Percentiles rank a stretch among this genome's conserved stretches.
Conservation (phyloP, 2,329 filamentous ascomycete genomes). For the Fusarium mundagurra region DNA sequence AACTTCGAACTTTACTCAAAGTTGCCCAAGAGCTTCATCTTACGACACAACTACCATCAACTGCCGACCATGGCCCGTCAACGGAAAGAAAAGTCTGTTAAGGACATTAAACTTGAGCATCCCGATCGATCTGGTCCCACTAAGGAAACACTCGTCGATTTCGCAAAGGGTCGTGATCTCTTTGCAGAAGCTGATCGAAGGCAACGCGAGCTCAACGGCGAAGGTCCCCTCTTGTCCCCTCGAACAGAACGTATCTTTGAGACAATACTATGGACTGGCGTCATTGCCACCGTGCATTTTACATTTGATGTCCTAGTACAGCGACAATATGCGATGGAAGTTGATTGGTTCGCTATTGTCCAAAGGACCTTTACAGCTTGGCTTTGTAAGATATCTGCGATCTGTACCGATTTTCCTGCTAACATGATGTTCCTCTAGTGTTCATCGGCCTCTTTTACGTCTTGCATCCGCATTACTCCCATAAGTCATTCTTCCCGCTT, state of each 20-base stretch:
- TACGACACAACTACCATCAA: conserved; percentile 4
- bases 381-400: conserved; percentile 54
- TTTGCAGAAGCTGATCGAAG: conserved; percentile 59
- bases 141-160: conserved; percentile 75
- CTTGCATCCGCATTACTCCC: conserved; percentile 63
- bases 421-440: conserved; percentile 50
- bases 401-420: not conserved
- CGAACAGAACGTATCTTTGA: conserved; percentile 64
- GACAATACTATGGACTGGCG: conserved; percentile 66
- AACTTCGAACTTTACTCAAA: conserved; percentile 2
- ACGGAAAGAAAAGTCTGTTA: conserved; percentile 59
- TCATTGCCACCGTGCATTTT: conserved; percentile 77
- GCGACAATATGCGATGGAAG: conserved; percentile 76
- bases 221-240: conserved; percentile 53
- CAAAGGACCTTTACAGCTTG: conserved; percentile 63
- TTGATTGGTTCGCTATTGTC: conserved; percentile 67
- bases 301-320: conserved; percentile 83
- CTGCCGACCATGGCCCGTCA: conserved; percentile 57
- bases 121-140: conserved; percentile 71
- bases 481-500: conserved; percentile 60
- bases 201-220: conserved; percentile 48
- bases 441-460: conserved; percentile 65
- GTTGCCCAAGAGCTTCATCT: conserved; percentile 1
- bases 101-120: conserved; percentile 70
- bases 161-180: conserved; percentile 73